Conservation (phyloP, 129 eudicot genomes). For the Escallonia herrerae region DNA sequence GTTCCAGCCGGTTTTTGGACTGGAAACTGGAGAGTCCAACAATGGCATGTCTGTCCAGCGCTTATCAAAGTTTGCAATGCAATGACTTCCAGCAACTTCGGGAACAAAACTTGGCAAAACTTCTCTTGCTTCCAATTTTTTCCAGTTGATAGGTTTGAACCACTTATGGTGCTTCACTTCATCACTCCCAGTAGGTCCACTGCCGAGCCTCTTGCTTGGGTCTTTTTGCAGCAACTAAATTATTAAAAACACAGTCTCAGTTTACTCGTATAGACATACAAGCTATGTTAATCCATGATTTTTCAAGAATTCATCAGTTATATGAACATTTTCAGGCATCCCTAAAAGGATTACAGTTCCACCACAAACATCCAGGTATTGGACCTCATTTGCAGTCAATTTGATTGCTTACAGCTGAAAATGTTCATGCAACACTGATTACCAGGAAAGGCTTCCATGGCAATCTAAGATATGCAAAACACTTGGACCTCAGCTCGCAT, state of each 20-base stretch:
- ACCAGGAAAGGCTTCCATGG: neutral
- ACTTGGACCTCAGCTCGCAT: neutral
- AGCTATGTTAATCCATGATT: too few relatives aligned
- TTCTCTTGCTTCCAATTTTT: slow-evolving; percentile 55
- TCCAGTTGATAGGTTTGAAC: slow-evolving; percentile 82
- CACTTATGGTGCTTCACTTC: slow-evolving; percentile 75
- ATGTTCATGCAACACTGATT: neutral
- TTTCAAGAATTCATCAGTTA: too few relatives aligned
- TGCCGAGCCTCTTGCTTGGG: slow-evolving; percentile 64
- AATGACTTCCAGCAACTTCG: slow-evolving; percentile 53
- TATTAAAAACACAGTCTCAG: neutral
- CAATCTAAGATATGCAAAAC: neutral
- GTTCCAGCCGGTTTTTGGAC: slow-evolving; percentile 48
- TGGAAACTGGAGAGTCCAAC: slow-evolving; percentile 70
- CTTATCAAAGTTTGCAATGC: slow-evolving; percentile 75
- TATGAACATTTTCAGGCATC: too few relatives aligned
- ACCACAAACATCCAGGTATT: too few relatives aligned
- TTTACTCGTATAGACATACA: too few relatives aligned
- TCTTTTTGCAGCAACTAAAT: slow-evolving; percentile 73
- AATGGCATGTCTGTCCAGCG: slow-evolving; percentile 67
- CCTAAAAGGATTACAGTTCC: too few relatives aligned
- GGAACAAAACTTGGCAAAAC: slow-evolving; percentile 68
- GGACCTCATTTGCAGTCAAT: too few relatives aligned
- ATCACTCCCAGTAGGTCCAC: slow-evolving; percentile 64
- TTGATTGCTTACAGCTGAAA: too few relatives aligned